Evolutionary conservation across 1,284 basidiomycete genomes (phyloP), one percentile per base, ranked within the genome.

Genomic region (Boletellus deceptivus): DNA sequence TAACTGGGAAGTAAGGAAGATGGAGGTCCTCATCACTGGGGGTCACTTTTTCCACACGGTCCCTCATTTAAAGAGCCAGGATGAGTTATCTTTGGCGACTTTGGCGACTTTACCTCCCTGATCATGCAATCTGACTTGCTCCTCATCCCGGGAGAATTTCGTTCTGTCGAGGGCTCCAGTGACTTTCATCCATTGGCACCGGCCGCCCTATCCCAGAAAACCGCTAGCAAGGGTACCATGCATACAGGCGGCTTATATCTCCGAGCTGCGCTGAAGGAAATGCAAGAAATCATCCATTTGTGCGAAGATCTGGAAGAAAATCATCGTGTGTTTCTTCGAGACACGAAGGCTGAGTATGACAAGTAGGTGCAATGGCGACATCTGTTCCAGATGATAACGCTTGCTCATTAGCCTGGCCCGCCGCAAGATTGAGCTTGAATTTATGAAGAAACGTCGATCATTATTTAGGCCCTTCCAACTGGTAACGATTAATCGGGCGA

Each of bases 121-220:
- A 49, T 40, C 54, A 59, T 59, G 58, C 13, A 11, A 40, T 10
- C 48, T 25, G n/a, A 48, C 9, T 9, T 59, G 3, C 35, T 60
- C 7, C 24, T 60, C 36, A 7, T 59, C 16, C 35, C 25, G 0
- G 6, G 43, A 25, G 14, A 51, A 13, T 20, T 57, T 36, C 49
- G 49, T 3, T 41, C 24, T 0, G 54, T 39, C 14, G 37, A 16
- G 0, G 17, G 40, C 6, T 8, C 1, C 27, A 0, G 27, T 29
- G 53, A 42, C 35, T 27, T 46, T 37, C 35, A 49, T 24, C 35
- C 22, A 3, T 22, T 22, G 20, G 20, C 20, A 22, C 20, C 31
- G 0, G 41, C 43, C 8, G 17, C n/a, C 3, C 31, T 17, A 8
- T 22, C 55, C 1, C 29, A 7, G 16, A 37, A 14, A n/a, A 3